These are phyloP conservation scores for Monascus ruber DNA, from an alignment of 2,329 filamentous ascomycete species.

Conservation along the genomic window DNA sequence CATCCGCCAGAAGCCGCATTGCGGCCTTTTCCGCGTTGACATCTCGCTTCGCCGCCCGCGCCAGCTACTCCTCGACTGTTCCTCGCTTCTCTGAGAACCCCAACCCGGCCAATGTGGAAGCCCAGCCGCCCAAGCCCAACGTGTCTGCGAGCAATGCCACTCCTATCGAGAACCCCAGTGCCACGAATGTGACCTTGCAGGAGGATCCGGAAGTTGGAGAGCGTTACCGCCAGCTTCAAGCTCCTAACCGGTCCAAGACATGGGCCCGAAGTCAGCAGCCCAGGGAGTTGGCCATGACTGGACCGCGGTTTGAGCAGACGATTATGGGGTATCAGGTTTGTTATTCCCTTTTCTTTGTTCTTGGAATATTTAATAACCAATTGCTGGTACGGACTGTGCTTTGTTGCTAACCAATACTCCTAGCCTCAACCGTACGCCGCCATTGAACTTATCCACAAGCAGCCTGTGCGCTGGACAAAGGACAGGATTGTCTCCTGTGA, in stretches of 20 bases:
- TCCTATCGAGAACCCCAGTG: conserved; percentile 37
- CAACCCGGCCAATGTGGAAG: conserved; percentile 47
- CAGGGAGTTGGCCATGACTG: conserved; percentile 73
- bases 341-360: conserved; percentile 2
- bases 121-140: conserved; percentile 39
- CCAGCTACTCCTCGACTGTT: conserved; percentile 33
- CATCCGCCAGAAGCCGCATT: conserved; percentile 34
- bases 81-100: conserved; percentile 30
- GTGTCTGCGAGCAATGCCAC: conserved; percentile 52
- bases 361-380: too few relatives aligned
- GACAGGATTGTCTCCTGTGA: conserved; percentile 74
- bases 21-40: conserved; percentile 31
- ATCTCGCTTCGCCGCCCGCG: conserved; percentile 20
- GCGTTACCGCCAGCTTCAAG: conserved; percentile 54
- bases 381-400: neutral
- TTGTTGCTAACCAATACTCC: conserved; percentile 17
- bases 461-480: conserved; percentile 87
- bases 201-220: conserved; percentile 47
- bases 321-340: conserved; percentile 83
- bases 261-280: conserved; percentile 85
- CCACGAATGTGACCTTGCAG: conserved; percentile 42
- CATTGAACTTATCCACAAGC: conserved; percentile 91
- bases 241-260: conserved; percentile 68
- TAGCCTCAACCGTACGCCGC: conserved; percentile 83
- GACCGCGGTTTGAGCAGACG: conserved; percentile 93